Evolutionary conservation across 2,329 filamentous ascomycete species (phyloP).

Genomic region (Neurospora sp.): DNA sequence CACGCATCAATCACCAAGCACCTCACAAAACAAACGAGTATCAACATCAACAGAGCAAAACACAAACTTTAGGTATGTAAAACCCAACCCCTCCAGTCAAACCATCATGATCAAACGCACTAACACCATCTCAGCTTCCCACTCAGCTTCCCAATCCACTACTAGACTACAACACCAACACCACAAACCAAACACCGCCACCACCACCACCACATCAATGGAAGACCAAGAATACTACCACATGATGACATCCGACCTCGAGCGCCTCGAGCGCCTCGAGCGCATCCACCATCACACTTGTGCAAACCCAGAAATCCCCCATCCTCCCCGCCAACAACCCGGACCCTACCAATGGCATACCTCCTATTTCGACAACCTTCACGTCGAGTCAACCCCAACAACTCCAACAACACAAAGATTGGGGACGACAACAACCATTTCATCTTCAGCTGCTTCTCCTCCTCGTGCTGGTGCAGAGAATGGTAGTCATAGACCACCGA

Average conservation of each 20-base stretch:
- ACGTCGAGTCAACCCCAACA: too few relatives aligned
- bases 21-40: background rate
- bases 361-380: background rate
- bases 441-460: background rate
- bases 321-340: too few relatives aligned
- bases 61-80: background rate
- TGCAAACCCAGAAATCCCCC: too few relatives aligned
- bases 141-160: too few relatives aligned
- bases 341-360: background rate
- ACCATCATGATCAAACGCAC: background rate
- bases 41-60: background rate
- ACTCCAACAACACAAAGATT: background rate
- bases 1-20: background rate
- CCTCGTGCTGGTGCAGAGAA: background rate
- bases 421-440: background rate
- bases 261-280: conserved; percentile 10
- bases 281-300: conserved; percentile 11
- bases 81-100: background rate
- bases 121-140: background rate
- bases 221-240: conserved; percentile 16
- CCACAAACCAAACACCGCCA: too few relatives aligned
- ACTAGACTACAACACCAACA: background rate
- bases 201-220: conserved; percentile 1
- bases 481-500: conserved; percentile 5
- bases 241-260: conserved; percentile 14